Conservation (phyloP, 345 rosid genomes). For the Schrenkiella parvula region DNA sequence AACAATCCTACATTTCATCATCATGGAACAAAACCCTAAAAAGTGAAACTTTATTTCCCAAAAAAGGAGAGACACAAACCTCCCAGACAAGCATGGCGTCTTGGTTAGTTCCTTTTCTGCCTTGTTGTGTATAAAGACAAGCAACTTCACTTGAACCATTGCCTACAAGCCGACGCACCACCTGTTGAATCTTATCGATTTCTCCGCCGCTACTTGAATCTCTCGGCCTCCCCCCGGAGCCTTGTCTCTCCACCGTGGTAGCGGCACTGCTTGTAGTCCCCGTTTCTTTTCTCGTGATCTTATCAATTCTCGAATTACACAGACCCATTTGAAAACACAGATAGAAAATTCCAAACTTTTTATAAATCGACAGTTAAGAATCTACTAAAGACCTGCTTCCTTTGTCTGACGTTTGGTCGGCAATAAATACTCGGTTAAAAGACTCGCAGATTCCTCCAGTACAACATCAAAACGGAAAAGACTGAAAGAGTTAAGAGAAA, state of each 20-base stretch:
- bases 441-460: slow-evolving; percentile 1
- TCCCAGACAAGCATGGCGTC: slow-evolving; percentile 98
- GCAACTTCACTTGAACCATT: slow-evolving; percentile 62
- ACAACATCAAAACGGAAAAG: background rate
- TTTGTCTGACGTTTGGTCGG: slow-evolving; percentile 2
- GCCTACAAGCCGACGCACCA: slow-evolving; percentile 55
- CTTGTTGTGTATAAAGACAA: slow-evolving; percentile 86
- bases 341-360: background rate
- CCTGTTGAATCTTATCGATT: slow-evolving; percentile 40
- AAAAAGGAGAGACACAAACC: slow-evolving; percentile 41
- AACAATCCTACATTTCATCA: background rate
- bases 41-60: background rate
- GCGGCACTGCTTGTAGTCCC: slow-evolving; percentile 3
- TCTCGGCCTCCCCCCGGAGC: slow-evolving; percentile 36
- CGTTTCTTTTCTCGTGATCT: slow-evolving; percentile 28
- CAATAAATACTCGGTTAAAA: slow-evolving; percentile 17
- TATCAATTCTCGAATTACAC: slow-evolving; percentile 48
- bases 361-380: background rate
- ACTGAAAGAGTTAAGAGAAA: background rate
- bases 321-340: slow-evolving; percentile 48
- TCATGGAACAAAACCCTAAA: background rate
- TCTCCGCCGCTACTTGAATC: slow-evolving; percentile 28
- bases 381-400: background rate
- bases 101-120: slow-evolving; percentile 93
- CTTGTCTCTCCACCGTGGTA: slow-evolving; percentile 26